These are phyloP conservation scores for Moesziomyces sp. DNA, from an alignment of 1,284 basidiomycete species.

Conservation along the genomic window DNA sequence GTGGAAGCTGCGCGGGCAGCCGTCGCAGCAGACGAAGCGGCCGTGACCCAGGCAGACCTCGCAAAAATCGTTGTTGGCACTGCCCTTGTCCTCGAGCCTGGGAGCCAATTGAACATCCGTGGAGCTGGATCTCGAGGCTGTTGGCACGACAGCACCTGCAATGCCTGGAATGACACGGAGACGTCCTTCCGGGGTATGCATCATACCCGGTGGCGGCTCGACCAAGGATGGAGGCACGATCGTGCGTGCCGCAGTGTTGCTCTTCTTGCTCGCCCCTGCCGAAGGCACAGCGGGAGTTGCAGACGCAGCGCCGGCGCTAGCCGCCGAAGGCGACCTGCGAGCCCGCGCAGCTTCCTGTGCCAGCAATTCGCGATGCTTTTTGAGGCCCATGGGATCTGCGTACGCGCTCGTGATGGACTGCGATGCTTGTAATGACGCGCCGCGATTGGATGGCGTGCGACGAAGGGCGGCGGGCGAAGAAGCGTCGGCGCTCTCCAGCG, in stretches of 20 bases:
- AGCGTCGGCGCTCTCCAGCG: constrained; percentile 5
- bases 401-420: constrained; percentile 42
- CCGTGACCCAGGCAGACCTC: constrained; percentile 81
- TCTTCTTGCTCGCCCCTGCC: constrained; percentile 21
- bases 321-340: constrained; percentile 33
- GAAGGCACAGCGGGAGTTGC: constrained; percentile 2
- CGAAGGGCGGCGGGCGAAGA: constrained; percentile 20
- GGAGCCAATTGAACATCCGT: constrained; percentile 28
- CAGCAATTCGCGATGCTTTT: constrained; percentile 31
- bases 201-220: constrained; percentile 39
- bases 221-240: constrained; percentile 33
- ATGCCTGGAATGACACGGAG: constrained; percentile 44
- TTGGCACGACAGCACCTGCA: constrained; percentile 31
- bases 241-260: constrained; percentile 22
- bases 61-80: constrained; percentile 91
- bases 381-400: constrained; percentile 34
- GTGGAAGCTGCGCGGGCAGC: constrained; percentile 95
- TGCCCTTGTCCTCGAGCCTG: constrained; percentile 35
- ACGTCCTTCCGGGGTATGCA: constrained; percentile 29
- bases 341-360: constrained; percentile 25
- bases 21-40: constrained; percentile 87
- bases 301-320: constrained; percentile 21
- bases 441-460: constrained; percentile 31
- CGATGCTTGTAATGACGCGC: constrained; percentile 39
- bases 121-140: constrained; percentile 13